Conservation (phyloP, 176 grass and related monocot genomes). For the Hyparrhenia diplandra region DNA sequence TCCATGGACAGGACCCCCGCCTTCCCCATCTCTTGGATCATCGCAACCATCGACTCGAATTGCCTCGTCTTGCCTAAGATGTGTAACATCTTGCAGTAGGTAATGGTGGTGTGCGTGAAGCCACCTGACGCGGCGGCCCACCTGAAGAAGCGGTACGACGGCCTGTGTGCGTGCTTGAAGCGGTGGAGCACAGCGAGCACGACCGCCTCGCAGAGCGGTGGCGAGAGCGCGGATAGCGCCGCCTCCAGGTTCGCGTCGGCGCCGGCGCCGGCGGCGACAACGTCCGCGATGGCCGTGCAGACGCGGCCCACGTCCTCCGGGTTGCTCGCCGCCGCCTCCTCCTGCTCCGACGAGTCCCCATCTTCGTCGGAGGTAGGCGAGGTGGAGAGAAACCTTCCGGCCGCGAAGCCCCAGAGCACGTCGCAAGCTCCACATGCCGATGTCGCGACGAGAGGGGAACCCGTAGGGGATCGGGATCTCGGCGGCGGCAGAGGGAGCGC, state of each 20-base stretch:
- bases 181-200: slow-evolving; percentile 50
- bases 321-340: neutral
- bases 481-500: neutral
- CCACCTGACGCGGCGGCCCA: slow-evolving; percentile 34
- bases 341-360: neutral
- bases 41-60: slow-evolving; percentile 60
- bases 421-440: neutral
- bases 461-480: slow-evolving; percentile 1
- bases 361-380: slow-evolving; percentile 5
- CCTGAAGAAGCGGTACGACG: slow-evolving; percentile 53
- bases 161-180: slow-evolving; percentile 48
- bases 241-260: slow-evolving; percentile 42
- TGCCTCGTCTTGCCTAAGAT: slow-evolving; percentile 67
- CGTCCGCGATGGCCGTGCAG: slow-evolving; percentile 57
- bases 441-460: neutral
- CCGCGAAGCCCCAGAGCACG: neutral
- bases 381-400: slow-evolving; percentile 16
- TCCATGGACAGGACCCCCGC: slow-evolving; percentile 53
- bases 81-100: slow-evolving; percentile 73
- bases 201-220: slow-evolving; percentile 34
- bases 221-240: slow-evolving; percentile 33
- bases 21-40: slow-evolving; percentile 81
- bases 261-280: slow-evolving; percentile 15
- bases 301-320: slow-evolving; percentile 32
- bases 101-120: slow-evolving; percentile 42